Conservation (phyloP, 495 filamentous ascomycete species). For the Aspergillus wentii region DNA sequence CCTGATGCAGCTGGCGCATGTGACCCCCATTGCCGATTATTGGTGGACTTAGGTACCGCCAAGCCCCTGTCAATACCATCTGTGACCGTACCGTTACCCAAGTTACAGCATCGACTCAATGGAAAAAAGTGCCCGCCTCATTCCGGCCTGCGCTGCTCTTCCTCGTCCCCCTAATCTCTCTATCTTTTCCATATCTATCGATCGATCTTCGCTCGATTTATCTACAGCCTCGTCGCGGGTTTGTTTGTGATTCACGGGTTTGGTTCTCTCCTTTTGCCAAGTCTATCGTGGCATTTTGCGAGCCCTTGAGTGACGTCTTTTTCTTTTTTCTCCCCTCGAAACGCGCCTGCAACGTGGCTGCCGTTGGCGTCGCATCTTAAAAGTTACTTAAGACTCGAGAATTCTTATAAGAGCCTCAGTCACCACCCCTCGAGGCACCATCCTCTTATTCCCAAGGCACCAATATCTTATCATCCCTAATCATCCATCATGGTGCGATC, state of each 20-base stretch:
- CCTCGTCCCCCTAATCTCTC: constrained; percentile 12
- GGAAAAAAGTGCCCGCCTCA: too few species aligned
- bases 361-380: constrained; percentile 30
- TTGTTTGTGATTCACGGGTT: constrained; percentile 5
- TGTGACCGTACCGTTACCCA: too few species aligned
- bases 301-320: constrained; percentile 23
- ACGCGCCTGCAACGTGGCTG: constrained; percentile 50
- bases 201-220: constrained; percentile 9
- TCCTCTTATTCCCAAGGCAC: too few species aligned
- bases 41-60: too few species aligned
- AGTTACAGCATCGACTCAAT: too few species aligned
- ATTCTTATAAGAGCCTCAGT: too few species aligned
- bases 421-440: too few species aligned
- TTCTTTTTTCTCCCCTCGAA: constrained; percentile 10
- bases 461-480: too few species aligned
- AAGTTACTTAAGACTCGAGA: too few species aligned
- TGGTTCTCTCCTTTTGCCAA: constrained; percentile 1
- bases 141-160: too few species aligned
- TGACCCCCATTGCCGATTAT: not conserved
- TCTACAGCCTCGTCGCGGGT: constrained; percentile 9
- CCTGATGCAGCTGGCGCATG: too few species aligned
- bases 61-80: too few species aligned
- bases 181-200: constrained; percentile 16
- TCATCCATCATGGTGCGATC: constrained; percentile 53
- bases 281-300: constrained; percentile 7